Conservation (phyloP, 768 basidiomycete species). For the Mycena alexandri region DNA sequence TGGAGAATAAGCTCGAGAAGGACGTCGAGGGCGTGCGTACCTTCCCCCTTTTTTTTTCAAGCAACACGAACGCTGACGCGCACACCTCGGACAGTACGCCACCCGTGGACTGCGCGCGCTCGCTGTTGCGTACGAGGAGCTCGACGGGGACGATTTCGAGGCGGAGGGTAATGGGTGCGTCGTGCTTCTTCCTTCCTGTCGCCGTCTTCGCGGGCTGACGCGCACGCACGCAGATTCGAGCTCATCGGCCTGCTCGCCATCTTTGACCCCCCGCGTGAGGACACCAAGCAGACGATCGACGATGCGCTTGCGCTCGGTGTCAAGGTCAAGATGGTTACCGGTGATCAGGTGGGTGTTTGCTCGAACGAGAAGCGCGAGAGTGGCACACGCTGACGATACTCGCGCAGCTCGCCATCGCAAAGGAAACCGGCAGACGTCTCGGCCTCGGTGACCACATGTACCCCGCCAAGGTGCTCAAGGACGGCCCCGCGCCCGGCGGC, state of each 20-base stretch:
- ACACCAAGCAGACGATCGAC: constrained; percentile 99
- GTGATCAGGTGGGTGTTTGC: too few species aligned
- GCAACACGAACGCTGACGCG: too few species aligned
- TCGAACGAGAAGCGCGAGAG: too few species aligned
- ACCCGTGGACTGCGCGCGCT: constrained; percentile 97
- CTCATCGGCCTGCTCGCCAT: constrained; percentile 97
- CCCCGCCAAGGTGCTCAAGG: constrained; percentile 96
- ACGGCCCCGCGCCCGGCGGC: constrained; percentile 89
- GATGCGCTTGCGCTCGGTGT: constrained; percentile 96
- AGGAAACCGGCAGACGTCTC: constrained; percentile 98
- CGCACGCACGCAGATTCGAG: too few species aligned
- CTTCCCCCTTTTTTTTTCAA: too few species aligned
- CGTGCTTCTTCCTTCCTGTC: too few species aligned
- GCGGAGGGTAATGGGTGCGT: constrained; percentile 86
- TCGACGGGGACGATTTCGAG: constrained; percentile 84
- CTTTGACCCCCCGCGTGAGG: constrained; percentile 97
- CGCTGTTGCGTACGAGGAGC: constrained; percentile 94
- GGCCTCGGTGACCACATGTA: constrained; percentile 99
- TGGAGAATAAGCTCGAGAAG: constrained; percentile 90
- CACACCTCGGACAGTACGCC: constrained; percentile 73
- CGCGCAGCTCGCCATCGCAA: constrained; percentile 88
- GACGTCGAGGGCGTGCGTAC: constrained; percentile 81
- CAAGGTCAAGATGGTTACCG: constrained; percentile 99
- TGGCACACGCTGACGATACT: too few species aligned
- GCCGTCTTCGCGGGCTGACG: too few species aligned